Evolutionary conservation across 2,329 filamentous ascomycete species (phyloP).

Genomic region (Epichloe sp.): DNA sequence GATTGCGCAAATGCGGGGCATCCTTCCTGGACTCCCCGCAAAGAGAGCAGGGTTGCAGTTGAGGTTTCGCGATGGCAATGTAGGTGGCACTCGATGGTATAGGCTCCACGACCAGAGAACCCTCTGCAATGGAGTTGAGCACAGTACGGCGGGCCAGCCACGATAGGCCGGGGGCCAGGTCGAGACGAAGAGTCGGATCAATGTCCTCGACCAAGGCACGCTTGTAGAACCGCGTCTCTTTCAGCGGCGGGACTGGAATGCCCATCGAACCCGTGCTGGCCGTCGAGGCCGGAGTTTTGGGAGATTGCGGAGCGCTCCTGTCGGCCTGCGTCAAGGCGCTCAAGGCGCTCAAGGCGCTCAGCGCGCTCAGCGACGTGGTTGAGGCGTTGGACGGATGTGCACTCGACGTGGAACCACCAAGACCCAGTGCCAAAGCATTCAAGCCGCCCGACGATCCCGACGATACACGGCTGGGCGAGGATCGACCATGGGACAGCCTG

Average conservation of each 20-base stretch:
- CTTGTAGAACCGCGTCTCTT: constrained; percentile 92
- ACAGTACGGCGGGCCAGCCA: constrained; percentile 87
- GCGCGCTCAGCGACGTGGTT: constrained; percentile 41
- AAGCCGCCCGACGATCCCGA: constrained; percentile 52
- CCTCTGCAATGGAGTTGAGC: constrained; percentile 69
- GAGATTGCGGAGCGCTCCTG: constrained; percentile 43
- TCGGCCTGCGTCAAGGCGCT: constrained; percentile 27
- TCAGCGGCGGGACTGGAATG: constrained; percentile 47
- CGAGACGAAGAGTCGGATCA: constrained; percentile 82
- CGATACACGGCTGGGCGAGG: constrained; percentile 48
- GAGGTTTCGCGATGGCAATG: constrained; percentile 35
- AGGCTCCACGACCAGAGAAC: constrained; percentile 79
- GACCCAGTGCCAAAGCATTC: constrained; percentile 28
- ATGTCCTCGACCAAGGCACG: constrained; percentile 79
- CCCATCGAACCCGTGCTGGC: constrained; percentile 30
- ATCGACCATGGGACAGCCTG: constrained; percentile 47
- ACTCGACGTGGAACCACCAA: constrained; percentile 33
- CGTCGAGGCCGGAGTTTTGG: constrained; percentile 41
- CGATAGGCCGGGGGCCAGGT: constrained; percentile 78
- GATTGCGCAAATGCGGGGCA: constrained; percentile 58
- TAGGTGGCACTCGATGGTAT: constrained; percentile 49
- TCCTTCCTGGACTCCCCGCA: constrained; percentile 75
- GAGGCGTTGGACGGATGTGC: constrained; percentile 44
- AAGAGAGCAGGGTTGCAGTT: constrained; percentile 61
- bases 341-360: constrained; percentile 31